Evolutionary conservation across 345 rosid genomes (phyloP).

Genomic region (Eucalyptus erythrocorys): DNA sequence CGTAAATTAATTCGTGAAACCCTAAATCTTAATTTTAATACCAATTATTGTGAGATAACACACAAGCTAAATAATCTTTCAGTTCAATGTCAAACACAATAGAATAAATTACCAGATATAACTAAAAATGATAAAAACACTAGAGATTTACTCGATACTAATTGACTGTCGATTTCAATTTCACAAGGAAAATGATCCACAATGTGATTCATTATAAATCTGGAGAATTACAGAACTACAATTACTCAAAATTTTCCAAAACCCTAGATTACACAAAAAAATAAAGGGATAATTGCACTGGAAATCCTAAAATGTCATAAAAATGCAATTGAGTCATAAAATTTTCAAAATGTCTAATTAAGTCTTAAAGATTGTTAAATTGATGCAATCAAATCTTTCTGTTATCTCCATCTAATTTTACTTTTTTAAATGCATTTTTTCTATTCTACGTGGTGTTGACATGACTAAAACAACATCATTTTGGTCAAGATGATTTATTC

Average conservation of each 20-base stretch:
- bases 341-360: fast-evolving
- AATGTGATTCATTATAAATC: neutral
- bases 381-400: too few species aligned
- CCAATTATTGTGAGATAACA: neutral
- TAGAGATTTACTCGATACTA: neutral
- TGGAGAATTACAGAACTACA: neutral
- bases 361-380: too few species aligned
- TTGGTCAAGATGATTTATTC: neutral
- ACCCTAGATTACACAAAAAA: neutral
- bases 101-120: neutral
- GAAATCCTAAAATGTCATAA: neutral
- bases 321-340: too few species aligned
- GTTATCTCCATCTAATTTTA: neutral
- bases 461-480: neutral
- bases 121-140: neutral
- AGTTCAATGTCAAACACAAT: neutral
- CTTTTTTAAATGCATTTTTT: too few species aligned
- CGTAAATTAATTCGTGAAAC: neutral
- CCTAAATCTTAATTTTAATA: neutral
- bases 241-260: neutral
- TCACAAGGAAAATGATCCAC: neutral
- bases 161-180: fast-evolving
- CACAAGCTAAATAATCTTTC: neutral
- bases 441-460: fast-evolving
- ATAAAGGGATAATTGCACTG: fast-evolving